Evolutionary conservation across 1,284 basidiomycete species (phyloP), one percentile per base, ranked within the genome.

Genomic region (Moesziomyces aphidis): DNA sequence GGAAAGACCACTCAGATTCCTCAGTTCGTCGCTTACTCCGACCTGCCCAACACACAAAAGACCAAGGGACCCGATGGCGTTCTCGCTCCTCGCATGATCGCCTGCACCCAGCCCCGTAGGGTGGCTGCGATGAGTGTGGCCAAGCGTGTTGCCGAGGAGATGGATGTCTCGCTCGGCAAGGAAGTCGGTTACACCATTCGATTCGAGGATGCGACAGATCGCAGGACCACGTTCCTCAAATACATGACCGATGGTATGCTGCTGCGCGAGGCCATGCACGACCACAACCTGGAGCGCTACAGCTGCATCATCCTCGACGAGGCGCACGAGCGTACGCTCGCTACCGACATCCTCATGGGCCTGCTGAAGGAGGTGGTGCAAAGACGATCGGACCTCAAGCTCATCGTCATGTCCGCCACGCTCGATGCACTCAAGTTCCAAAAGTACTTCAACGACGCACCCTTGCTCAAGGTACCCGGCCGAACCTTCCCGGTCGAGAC

Each of bases 1-100:
- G 97, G 96, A 60, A 99, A 99, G 88, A 98, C 97, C 2, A 98
- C 96, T 44, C 96, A 98, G 92, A 97, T 99, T 83, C 96, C 96
- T 1, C 96, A 99, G 86, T 98, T 97, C 77, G 93, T 97, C 47
- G 91, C 92, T 55, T 97, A 92, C 83, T 92, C 93, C 10, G 97
- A 99, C 86, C 87, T 97, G 50, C 94, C 95, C 0, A 93, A 94
- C 83, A 89, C 72, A 26, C 59, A 58, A 51, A 78, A 78, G 57
- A 59, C 68, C 44, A 77, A 75, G 57, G 73, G 64, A 2, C 31
- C 73, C 31, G 83, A 83, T 53, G 82, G 82, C 22, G 43, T 72
- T 13, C 57, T 90, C 31, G 92, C 90, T 82, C 92, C 93, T 48
- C 95, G 94, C 85, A 88, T 97, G 83, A 93, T 99, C 28, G 96